Evolutionary conservation across 2,329 filamentous ascomycete species (phyloP), one percentile per base, ranked within the genome.

Genomic region (Pseudogymnoascus pannorum): DNA sequence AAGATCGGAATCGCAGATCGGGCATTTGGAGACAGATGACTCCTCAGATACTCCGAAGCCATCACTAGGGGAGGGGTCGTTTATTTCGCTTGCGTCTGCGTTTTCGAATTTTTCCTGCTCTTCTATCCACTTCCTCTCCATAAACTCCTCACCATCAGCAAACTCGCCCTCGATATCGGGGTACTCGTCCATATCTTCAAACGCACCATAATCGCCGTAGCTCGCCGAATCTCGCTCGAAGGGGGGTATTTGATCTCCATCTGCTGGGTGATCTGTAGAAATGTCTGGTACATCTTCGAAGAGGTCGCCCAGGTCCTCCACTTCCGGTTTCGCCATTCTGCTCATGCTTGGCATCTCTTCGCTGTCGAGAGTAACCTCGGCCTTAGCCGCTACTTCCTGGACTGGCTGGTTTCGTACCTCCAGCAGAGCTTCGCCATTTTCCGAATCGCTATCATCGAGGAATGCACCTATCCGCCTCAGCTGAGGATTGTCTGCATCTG

Each of bases 1-100:
- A 33, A 97, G 77, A 65, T 75, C 84, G 1, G 78, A 78, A 67
- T 82, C 83, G 72, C 94, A 97, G 26, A 97, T 86, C 1, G 93
- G 93, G 72, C 92, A 97, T 22, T 74, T 71, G 2, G 76, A 68
- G 5, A 68, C 69, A 42, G 44, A 54, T 24, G 57, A 4, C 14
- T 62, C 57, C 42, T 54, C 44, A 12, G 20, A 70, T 69, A 48
- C 73, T 74, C 20, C 75, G 70, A 3, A 74, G 71, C 16, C 22
- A 58, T 58, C 35, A 58, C 44, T 54, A n/a, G 2, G 44, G 1
- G 18, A 54, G 26, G 57, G 22, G 57, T 2, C 18, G 35, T 58
- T 58, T 35, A 26, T 58, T 58, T 22, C 35, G 6, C 77, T 79
- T 8, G 77, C 75, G 63, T 84, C 83, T 66, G 85, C 80, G 2